phyloP scores from a whole-genome alignment of 805 yeast genomes.

The Lipomyces lipofer region DNA sequence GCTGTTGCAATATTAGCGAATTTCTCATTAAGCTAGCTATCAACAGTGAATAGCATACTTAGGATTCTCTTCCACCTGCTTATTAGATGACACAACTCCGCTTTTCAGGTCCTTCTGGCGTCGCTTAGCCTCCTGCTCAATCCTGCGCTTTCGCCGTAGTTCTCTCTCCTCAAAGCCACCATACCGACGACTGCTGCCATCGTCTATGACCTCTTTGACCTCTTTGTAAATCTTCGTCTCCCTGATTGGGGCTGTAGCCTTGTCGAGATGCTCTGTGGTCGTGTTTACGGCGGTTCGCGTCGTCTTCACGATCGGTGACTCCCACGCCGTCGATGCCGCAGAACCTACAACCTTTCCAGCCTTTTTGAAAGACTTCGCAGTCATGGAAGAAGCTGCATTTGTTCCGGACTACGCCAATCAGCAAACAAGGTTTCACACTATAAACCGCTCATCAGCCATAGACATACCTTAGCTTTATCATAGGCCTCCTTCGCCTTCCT shows the following conservation, averaged over 20 bases:
- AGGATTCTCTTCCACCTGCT: constrained; percentile 66
- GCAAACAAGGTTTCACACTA: neutral
- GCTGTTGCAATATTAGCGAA: constrained; percentile 3
- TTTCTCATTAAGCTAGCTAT: neutral
- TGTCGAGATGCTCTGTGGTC: constrained; percentile 68
- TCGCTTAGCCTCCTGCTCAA: constrained; percentile 41
- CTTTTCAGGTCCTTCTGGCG: constrained; percentile 49
- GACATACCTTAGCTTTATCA: constrained; percentile 65
- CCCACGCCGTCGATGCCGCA: constrained; percentile 93
- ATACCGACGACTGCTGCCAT: constrained; percentile 82
- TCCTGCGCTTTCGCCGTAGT: constrained; percentile 72
- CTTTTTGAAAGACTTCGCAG: constrained; percentile 72
- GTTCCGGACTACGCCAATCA: constrained; percentile 41
- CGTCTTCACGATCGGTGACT: constrained; percentile 84
- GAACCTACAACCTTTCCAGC: constrained; percentile 94
- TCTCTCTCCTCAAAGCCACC: constrained; percentile 92
- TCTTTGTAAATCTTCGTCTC: constrained; percentile 87
- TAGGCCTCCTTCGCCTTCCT: constrained; percentile 91
- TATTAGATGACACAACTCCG: constrained; percentile 53
- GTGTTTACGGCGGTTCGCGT: constrained; percentile 82
- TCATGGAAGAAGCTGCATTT: constrained; percentile 50
- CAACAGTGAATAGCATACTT: constrained; percentile 15
- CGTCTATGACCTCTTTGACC: constrained; percentile 83
- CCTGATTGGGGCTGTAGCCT: constrained; percentile 88
- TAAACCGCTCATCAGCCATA: constrained; percentile 36